phyloP scores from a whole-genome alignment of 192 early-diverging fungal species.

The Funneliformis mosseae region DNA sequence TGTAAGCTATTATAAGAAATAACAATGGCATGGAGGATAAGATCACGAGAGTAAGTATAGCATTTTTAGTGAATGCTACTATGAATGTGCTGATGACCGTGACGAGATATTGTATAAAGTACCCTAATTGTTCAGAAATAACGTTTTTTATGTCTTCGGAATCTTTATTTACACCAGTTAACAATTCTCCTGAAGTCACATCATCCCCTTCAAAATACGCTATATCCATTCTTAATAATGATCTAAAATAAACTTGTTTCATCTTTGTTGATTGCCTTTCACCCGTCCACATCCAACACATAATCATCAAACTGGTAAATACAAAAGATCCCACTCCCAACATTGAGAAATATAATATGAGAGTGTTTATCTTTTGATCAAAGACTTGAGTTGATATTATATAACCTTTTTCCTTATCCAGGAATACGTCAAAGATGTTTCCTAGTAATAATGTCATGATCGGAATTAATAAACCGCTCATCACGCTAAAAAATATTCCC shows the following conservation, averaged over 20 bases:
- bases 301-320: slow-evolving; percentile 4
- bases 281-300: slow-evolving; percentile 43
- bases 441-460: slow-evolving; percentile 25
- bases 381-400: slow-evolving; percentile 14
- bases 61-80: slow-evolving; percentile 58
- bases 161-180: slow-evolving; percentile 63
- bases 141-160: slow-evolving; percentile 1
- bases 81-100: slow-evolving; percentile 13
- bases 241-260: slow-evolving; percentile 63
- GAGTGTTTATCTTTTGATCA: not conserved
- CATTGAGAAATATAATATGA: slow-evolving; percentile 39
- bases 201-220: slow-evolving; percentile 71
- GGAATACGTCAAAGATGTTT: slow-evolving; percentile 20
- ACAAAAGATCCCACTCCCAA: slow-evolving; percentile 46
- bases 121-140: slow-evolving; percentile 24
- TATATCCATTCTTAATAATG: slow-evolving; percentile 69
- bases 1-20: not conserved
- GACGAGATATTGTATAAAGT: slow-evolving; percentile 1
- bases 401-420: not conserved
- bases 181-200: slow-evolving; percentile 70
- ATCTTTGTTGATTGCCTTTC: slow-evolving; percentile 65
- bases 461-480: not conserved
- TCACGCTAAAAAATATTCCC: slow-evolving; percentile 14
- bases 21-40: slow-evolving; percentile 70
- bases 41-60: slow-evolving; percentile 64